Percentiles rank a stretch among this genome's conserved stretches.
Conservation (phyloP, 2,329 filamentous ascomycete species). For the Myriosclerotinia duriaeana region DNA sequence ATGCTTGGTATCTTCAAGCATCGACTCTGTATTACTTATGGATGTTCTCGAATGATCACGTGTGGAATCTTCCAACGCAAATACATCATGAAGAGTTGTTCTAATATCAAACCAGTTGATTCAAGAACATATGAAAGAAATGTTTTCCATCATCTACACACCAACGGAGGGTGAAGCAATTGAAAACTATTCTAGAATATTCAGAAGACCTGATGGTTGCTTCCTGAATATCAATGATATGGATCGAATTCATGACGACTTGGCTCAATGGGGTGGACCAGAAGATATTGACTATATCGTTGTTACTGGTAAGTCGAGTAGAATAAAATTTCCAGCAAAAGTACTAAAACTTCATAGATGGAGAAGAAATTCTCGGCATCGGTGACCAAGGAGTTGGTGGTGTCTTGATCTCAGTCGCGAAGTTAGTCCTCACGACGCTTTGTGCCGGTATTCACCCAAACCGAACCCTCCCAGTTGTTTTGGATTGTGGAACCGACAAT, state of each 20-base stretch:
- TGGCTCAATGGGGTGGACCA: constrained; percentile 65
- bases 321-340: constrained; percentile 39
- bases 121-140: constrained; percentile 76
- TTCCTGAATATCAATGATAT: constrained; percentile 73
- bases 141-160: constrained; percentile 89
- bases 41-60: not conserved
- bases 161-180: constrained; percentile 90
- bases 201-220: constrained; percentile 76
- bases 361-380: constrained; percentile 78
- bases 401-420: constrained; percentile 80
- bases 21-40: not conserved
- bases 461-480: constrained; percentile 73
- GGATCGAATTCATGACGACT: constrained; percentile 62
- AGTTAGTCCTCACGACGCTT: constrained; percentile 76
- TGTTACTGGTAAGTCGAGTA: constrained; percentile 65
- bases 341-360: constrained; percentile 44
- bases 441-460: constrained; percentile 85
- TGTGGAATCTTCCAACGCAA: not conserved
- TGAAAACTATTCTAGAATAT: constrained; percentile 76
- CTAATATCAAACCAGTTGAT: constrained; percentile 55
- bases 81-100: not conserved
- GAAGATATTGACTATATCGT: constrained; percentile 88
- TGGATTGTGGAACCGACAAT: constrained; percentile 87
- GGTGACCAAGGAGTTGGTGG: constrained; percentile 86
- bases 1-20: not conserved